Conservation (phyloP, 2,329 filamentous ascomycete species). For the Lasiodiplodia gonubiensis region DNA sequence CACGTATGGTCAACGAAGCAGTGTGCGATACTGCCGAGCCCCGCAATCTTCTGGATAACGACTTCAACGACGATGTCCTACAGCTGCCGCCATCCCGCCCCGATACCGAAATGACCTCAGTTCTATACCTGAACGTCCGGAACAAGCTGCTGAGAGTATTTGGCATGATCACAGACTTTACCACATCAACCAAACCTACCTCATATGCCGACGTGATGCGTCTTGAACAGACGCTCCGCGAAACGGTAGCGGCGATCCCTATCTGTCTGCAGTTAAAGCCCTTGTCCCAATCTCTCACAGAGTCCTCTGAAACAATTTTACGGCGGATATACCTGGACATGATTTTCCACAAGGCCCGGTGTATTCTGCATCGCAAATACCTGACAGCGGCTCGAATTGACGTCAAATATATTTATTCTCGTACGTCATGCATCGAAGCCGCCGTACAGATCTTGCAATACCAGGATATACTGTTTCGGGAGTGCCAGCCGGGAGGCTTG, state of each 20-base stretch:
- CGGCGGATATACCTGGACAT: constrained; percentile 41
- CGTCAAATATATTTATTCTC: constrained; percentile 47
- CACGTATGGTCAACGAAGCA: constrained; percentile 45
- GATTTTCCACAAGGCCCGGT: constrained; percentile 41
- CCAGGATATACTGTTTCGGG: constrained; percentile 51
- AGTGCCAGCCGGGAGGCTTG: constrained; percentile 49
- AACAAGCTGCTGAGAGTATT: constrained; percentile 35
- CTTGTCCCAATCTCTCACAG: constrained; percentile 24
- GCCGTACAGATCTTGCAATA: constrained; percentile 51
- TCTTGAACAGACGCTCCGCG: constrained; percentile 37
- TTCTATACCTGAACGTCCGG: constrained; percentile 39
- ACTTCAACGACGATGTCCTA: constrained; percentile 46
- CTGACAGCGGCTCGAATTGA: constrained; percentile 45
- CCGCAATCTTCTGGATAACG: constrained; percentile 49
- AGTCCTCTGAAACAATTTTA: constrained; percentile 33
- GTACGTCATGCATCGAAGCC: constrained; percentile 52
- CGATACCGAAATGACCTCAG: constrained; percentile 36
- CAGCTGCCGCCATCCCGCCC: constrained; percentile 40
- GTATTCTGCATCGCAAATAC: constrained; percentile 47
- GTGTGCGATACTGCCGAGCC: constrained; percentile 49
- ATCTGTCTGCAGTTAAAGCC: neutral
- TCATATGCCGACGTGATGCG: constrained; percentile 40
- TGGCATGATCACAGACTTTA: constrained; percentile 39
- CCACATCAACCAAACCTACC: constrained; percentile 37
- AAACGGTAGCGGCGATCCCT: constrained; percentile 31